Conservation (phyloP, 805 yeast species). For the Wickerhamomyces sydowiorum region DNA sequence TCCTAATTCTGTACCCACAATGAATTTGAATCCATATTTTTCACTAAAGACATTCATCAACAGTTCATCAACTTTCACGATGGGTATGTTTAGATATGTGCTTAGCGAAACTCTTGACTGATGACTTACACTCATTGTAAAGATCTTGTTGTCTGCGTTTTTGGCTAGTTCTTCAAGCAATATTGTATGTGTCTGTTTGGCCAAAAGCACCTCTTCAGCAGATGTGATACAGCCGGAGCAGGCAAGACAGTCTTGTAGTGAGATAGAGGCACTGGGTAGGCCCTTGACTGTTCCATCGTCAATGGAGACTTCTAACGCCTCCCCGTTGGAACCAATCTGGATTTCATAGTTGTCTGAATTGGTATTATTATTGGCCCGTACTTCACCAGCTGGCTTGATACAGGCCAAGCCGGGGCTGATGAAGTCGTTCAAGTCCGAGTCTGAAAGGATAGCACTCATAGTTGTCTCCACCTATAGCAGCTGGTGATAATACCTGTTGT, state of each 20-base stretch:
- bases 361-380: conserved; percentile 19
- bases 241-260: conserved; percentile 89
- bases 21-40: conserved; percentile 60
- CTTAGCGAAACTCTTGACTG: conserved; percentile 84
- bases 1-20: conserved; percentile 84
- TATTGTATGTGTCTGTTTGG: conserved; percentile 84
- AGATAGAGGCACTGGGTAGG: conserved; percentile 78
- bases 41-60: conserved; percentile 52
- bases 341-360: conserved; percentile 37
- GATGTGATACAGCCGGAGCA: conserved; percentile 97
- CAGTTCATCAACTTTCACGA: conserved; percentile 55
- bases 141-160: conserved; percentile 30
- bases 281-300: conserved; percentile 40
- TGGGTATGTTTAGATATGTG: conserved; percentile 47
- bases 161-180: conserved; percentile 52
- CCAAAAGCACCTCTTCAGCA: conserved; percentile 90
- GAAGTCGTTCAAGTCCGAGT: conserved; percentile 90
- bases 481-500: too few species aligned
- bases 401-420: conserved; percentile 94
- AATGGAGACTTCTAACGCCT: conserved; percentile 62
- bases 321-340: conserved; percentile 51
- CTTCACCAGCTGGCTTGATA: conserved; percentile 71
- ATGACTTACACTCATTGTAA: conserved; percentile 78
- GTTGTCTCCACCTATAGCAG: too few species aligned
- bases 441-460: conserved; percentile 88